These are phyloP conservation scores for Aspergillus pseudoterreus DNA, from an alignment of 2,329 filamentous ascomycete species.

Conservation along the genomic window DNA sequence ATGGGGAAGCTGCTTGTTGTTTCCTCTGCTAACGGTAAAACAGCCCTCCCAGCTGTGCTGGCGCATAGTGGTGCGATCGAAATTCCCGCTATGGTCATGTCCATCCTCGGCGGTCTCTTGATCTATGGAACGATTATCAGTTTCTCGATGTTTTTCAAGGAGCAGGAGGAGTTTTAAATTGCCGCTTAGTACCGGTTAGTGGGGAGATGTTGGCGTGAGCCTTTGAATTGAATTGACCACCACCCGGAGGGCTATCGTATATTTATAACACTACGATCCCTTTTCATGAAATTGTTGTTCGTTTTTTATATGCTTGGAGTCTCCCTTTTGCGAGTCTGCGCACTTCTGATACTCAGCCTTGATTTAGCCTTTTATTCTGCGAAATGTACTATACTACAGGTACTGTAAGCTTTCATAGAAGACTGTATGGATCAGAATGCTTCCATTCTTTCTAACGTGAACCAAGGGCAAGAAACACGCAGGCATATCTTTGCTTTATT, in stretches of 20 bases:
- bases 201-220: background rate
- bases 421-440: background rate
- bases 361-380: conserved; percentile 9
- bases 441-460: too few species aligned
- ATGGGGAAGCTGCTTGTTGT: background rate
- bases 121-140: conserved; percentile 98
- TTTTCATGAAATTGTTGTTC: conserved; percentile 17
- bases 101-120: conserved; percentile 81
- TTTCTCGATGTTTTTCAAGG: conserved; percentile 97
- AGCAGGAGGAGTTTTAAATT: conserved; percentile 85
- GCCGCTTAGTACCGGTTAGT: background rate
- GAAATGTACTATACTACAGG: conserved; percentile 19
- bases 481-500: too few species aligned
- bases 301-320: conserved; percentile 18
- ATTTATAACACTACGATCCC: conserved; percentile 10
- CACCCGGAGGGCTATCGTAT: background rate
- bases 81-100: conserved; percentile 89
- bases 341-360: conserved; percentile 17
- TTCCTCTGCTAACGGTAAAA: conserved; percentile 5
- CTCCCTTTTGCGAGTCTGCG: background rate
- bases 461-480: too few species aligned
- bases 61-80: conserved; percentile 83
- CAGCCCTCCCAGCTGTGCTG: conserved; percentile 82
- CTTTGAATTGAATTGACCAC: background rate
- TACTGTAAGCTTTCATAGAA: conserved; percentile 16